Conservation (phyloP, 2,329 filamentous ascomycete genomes). For the Trichoderma semiorbis region DNA sequence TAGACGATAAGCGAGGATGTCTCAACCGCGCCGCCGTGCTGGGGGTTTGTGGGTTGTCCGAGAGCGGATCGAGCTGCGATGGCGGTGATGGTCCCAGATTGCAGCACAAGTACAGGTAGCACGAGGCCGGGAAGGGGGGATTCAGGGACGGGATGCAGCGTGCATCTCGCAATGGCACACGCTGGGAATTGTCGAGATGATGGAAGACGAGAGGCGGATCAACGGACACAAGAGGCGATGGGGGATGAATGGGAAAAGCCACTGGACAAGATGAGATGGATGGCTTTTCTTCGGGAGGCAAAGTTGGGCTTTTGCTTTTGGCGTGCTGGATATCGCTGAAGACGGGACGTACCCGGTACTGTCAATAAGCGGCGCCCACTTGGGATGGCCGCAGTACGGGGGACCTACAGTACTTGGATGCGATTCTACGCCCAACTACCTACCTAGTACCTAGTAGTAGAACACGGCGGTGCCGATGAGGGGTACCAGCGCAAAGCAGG, state of each 20-base stretch:
- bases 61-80: slow-evolving; percentile 15
- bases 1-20: neutral
- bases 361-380: neutral
- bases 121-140: neutral
- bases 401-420: neutral
- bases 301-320: slow-evolving; percentile 3
- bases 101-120: neutral
- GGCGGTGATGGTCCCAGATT: slow-evolving; percentile 6
- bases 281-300: slow-evolving; percentile 16
- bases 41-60: neutral
- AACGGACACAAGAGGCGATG: neutral
- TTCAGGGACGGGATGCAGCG: slow-evolving; percentile 4
- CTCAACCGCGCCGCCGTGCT: neutral
- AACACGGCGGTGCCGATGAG: neutral
- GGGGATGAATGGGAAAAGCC: neutral
- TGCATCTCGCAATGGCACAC: slow-evolving; percentile 15
- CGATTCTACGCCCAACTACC: neutral
- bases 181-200: neutral
- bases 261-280: neutral
- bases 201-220: neutral
- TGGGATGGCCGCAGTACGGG: neutral
- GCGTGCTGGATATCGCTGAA: neutral
- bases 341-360: neutral
- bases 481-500: neutral
- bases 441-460: too few relatives aligned